Evolutionary conservation across 2,329 filamentous ascomycete species (phyloP).

Genomic region (Zelopaecilomyces penicillatus): DNA sequence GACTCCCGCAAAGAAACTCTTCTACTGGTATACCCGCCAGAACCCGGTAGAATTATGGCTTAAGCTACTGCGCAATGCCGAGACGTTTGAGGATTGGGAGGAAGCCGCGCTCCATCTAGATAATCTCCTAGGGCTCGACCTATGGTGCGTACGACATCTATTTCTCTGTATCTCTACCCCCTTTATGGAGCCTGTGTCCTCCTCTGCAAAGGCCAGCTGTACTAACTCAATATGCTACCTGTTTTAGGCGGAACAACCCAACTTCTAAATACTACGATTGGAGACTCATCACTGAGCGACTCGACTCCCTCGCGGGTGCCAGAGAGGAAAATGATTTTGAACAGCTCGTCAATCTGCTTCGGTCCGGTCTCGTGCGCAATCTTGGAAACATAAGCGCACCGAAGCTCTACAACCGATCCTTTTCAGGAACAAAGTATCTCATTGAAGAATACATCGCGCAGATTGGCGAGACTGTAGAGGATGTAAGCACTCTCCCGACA

Average conservation of each 20-base stretch:
- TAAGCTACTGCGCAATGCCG: conserved; percentile 55
- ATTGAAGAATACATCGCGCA: conserved; percentile 88
- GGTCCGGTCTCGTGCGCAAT: conserved; percentile 73
- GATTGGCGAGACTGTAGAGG: conserved; percentile 70
- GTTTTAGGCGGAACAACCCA: conserved; percentile 68
- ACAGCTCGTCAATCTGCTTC: conserved; percentile 67
- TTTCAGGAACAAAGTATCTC: conserved; percentile 79
- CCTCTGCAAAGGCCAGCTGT: not conserved
- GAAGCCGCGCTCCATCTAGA: conserved; percentile 78
- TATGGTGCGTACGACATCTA: conserved; percentile 51
- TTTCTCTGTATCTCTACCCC: not conserved
- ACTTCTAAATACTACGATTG: conserved; percentile 80
- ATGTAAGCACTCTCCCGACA: conserved; percentile 61
- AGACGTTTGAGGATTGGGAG: conserved; percentile 78
- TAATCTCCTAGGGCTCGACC: conserved; percentile 67
- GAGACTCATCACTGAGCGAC: conserved; percentile 68
- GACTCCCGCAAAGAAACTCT: conserved; percentile 49
- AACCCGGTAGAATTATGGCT: conserved; percentile 58
- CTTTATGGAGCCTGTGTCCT: too few relatives aligned
- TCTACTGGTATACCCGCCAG: conserved; percentile 58
- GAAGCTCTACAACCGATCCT: conserved; percentile 74
- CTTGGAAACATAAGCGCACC: conserved; percentile 83
- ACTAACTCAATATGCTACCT: conserved; percentile 5
- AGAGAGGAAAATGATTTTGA: conserved; percentile 65
- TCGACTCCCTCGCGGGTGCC: conserved; percentile 61